Percentiles rank a stretch among this genome's conserved stretches.
phyloP scores from a whole-genome alignment of 2,329 filamentous ascomycete species.

The Seiridium unicorne region DNA sequence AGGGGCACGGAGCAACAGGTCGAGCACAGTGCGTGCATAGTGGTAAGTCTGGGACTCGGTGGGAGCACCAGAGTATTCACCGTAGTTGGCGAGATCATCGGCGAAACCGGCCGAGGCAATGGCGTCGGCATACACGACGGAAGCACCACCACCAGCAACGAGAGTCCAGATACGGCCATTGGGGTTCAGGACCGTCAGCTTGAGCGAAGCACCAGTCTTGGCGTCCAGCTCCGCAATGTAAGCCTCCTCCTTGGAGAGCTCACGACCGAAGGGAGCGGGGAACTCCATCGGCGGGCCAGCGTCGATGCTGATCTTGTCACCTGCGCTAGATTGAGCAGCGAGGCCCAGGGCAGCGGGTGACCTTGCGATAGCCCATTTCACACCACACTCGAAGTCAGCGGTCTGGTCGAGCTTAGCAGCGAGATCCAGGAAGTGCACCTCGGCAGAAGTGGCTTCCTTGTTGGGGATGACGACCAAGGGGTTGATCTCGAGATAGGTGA shows the following conservation, averaged over 20 bases:
- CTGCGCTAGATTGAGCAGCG: slow-evolving; percentile 61
- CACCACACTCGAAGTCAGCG: slow-evolving; percentile 98
- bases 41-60: slow-evolving; percentile 99
- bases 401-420: slow-evolving; percentile 99
- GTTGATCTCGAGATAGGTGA: slow-evolving; percentile 99
- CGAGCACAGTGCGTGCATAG: slow-evolving; percentile 95
- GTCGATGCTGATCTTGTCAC: slow-evolving; percentile 85
- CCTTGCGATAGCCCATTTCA: slow-evolving; percentile 97
- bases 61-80: slow-evolving; percentile 98
- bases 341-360: slow-evolving; percentile 86
- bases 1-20: slow-evolving; percentile 94
- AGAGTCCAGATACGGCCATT: slow-evolving; percentile 95
- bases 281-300: slow-evolving; percentile 98
- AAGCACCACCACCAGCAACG: slow-evolving; percentile 98
- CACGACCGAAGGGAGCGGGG: slow-evolving; percentile 97
- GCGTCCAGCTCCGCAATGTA: slow-evolving; percentile 99
- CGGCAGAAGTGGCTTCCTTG: slow-evolving; percentile 83
- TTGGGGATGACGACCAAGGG: slow-evolving; percentile 97
- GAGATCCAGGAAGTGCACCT: slow-evolving; percentile 96
- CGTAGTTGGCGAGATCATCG: slow-evolving; percentile 97
- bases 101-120: slow-evolving; percentile 96
- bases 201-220: slow-evolving; percentile 98
- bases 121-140: slow-evolving; percentile 97
- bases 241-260: slow-evolving; percentile 97
- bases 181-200: slow-evolving; percentile 93